Base-by-base conservation (phyloP, 179 eudicot genomes). In the Beta macrorhiza region DNA sequence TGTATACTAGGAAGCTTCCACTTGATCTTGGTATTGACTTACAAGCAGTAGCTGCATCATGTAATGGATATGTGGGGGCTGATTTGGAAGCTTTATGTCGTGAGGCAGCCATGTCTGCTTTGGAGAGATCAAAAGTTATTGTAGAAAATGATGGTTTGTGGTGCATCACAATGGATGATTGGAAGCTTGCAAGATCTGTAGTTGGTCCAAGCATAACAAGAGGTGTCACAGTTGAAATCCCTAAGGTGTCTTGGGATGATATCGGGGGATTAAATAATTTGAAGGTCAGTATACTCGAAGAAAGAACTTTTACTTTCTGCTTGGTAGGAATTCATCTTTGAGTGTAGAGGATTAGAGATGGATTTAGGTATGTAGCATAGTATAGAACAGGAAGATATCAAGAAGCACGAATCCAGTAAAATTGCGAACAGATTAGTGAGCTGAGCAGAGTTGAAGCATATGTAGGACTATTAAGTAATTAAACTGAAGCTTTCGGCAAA, bases 11-110 rank as follows among this genome's bases (percentile, higher is more conserved):
- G 84, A 92, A 89, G 78, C 91, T 96, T 85, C 89, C 83, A 62
- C 84, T 92, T 80, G 96, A 92, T 78, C 80, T 89, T 17, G 78
- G 68, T 84, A 88, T 91, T 75, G 89, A 94, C 83, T 85, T 96
- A 84, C 86, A 72, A 84, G 83, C 86, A 75, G 76, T 94, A 84
- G 98, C 98, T 89, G 85, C 91, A 84, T 90, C 94, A 80, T 96
- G 98, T 85, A 94, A 96, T 86, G 98, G 99, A 79, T 96, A 91
- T 57, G 98, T 94, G 29, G 99, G 99, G 77, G 99, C 99, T 86
- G 98, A 96, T 90, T 84, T 96, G 85, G 97, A 93, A 90, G 98
- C 94, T 83, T 86, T 96, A 83, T 93, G 98, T 85, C 96, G 97
- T 77, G 97, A 92, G 89, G 98, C 96, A 58, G 88, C 90, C 75